Conservation (phyloP, 2,329 filamentous ascomycete species). For the Allantophomopsis cytisporea region DNA sequence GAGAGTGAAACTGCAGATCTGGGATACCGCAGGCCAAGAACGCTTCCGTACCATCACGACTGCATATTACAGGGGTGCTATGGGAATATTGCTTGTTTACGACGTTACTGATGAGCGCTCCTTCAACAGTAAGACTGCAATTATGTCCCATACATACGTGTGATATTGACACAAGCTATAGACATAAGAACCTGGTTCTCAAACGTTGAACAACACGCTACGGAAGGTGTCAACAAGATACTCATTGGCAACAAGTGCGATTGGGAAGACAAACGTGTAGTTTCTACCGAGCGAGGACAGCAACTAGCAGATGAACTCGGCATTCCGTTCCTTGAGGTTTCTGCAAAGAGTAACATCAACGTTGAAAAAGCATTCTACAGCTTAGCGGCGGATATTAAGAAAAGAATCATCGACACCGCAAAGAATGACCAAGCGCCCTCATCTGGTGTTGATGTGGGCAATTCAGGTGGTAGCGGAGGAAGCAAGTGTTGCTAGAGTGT, state of each 20-base stretch:
- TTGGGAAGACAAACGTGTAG: slow-evolving; percentile 97
- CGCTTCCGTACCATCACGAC: slow-evolving; percentile 98
- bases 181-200: slow-evolving; percentile 99
- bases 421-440: slow-evolving; percentile 54
- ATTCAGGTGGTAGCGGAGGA: slow-evolving; percentile 42
- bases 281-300: slow-evolving; percentile 87
- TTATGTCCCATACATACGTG: neutral
- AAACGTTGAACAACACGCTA: slow-evolving; percentile 98
- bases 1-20: slow-evolving; percentile 98
- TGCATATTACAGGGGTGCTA: slow-evolving; percentile 94
- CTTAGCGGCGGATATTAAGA: slow-evolving; percentile 94
- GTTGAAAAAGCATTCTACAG: slow-evolving; percentile 98
- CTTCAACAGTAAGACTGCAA: slow-evolving; percentile 65
- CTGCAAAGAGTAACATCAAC: slow-evolving; percentile 98
- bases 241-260: slow-evolving; percentile 99
- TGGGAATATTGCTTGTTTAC: slow-evolving; percentile 96
- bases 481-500: slow-evolving; percentile 64
- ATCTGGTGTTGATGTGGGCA: slow-evolving; percentile 55
- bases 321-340: slow-evolving; percentile 97
- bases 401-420: slow-evolving; percentile 84
- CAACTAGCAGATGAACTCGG: slow-evolving; percentile 88
- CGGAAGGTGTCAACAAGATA: slow-evolving; percentile 98
- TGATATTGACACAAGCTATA: slow-evolving; percentile 7
- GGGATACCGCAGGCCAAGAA: slow-evolving; percentile 97
- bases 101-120: slow-evolving; percentile 99